phyloP scores from a whole-genome alignment of 164 flowering plant genomes.

The Taxillus chinensis region DNA sequence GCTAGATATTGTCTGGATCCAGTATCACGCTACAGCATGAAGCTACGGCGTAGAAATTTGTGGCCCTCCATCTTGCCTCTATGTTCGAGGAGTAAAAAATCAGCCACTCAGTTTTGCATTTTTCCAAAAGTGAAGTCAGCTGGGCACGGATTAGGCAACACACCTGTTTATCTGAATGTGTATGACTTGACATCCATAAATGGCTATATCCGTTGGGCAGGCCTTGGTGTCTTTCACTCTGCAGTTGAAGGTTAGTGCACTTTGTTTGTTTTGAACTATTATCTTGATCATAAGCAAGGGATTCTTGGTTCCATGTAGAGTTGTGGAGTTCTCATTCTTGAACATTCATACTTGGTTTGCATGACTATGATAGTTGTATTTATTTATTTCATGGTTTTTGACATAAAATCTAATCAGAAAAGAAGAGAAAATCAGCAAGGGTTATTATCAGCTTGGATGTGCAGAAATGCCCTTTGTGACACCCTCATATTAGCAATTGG shows the following conservation, averaged over 20 bases:
- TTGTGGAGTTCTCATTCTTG: too few relatives aligned
- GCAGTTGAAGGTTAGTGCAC: slow-evolving; percentile 33
- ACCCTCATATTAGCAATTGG: too few relatives aligned
- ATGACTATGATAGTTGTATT: too few relatives aligned
- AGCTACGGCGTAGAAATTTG: neutral
- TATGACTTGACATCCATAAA: slow-evolving; percentile 36
- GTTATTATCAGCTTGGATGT: too few relatives aligned
- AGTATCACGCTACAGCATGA: neutral
- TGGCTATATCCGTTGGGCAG: slow-evolving; percentile 44
- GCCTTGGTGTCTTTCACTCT: slow-evolving; percentile 41
- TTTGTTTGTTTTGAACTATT: neutral
- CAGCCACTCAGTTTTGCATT: neutral
- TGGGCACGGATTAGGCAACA: neutral
- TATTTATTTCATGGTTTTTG: too few relatives aligned
- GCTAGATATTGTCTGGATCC: neutral
- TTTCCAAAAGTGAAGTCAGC: neutral
- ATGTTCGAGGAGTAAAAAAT: neutral
- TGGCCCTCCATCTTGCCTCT: neutral
- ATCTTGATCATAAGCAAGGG: neutral
- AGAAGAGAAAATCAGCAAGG: too few relatives aligned
- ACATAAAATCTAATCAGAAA: too few relatives aligned
- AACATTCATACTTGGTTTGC: too few relatives aligned
- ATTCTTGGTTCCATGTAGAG: neutral
- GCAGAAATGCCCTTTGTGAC: too few relatives aligned
- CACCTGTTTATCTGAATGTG: slow-evolving; percentile 41